These are phyloP conservation scores for Metschnikowia rubicola DNA, from an alignment of 805 yeast species.

Conservation along the genomic window DNA sequence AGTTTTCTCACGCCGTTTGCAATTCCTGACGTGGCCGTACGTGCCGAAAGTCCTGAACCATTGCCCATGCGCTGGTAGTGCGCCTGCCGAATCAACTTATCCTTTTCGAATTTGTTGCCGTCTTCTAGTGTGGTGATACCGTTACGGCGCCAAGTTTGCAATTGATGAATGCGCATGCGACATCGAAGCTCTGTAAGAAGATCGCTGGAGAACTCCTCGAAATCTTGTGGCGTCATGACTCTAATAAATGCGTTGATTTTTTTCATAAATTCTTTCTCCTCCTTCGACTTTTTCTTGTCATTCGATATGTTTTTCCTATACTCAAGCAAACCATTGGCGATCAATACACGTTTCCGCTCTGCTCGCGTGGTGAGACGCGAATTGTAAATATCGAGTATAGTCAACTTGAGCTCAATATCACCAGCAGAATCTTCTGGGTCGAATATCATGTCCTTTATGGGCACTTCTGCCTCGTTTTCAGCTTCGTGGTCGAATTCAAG, in stretches of 20 bases:
- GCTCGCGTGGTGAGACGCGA: constrained; percentile 87
- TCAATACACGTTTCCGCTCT: constrained; percentile 80
- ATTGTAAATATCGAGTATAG: constrained; percentile 85
- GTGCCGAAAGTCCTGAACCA: constrained; percentile 26
- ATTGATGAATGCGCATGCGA: constrained; percentile 77
- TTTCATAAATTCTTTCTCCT: constrained; percentile 78
- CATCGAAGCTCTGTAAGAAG: constrained; percentile 73
- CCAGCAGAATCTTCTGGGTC: constrained; percentile 88
- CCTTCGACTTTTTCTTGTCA: constrained; percentile 85
- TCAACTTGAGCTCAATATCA: constrained; percentile 85
- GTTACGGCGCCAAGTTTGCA: constrained; percentile 89
- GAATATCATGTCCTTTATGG: constrained; percentile 92
- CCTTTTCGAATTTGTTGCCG: constrained; percentile 85
- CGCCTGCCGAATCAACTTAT: constrained; percentile 64
- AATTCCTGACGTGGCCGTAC: constrained; percentile 10
- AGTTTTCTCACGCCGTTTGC: constrained; percentile 19
- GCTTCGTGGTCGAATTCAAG: constrained; percentile 94
- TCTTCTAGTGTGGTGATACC: constrained; percentile 83
- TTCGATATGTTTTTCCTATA: constrained; percentile 75
- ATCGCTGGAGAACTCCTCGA: constrained; percentile 68
- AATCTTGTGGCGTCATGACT: constrained; percentile 77
- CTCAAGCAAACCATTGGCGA: constrained; percentile 76
- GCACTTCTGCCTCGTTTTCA: constrained; percentile 93
- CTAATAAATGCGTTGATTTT: constrained; percentile 78
- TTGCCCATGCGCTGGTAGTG: constrained; percentile 56